Conservation (phyloP, 805 yeast genomes). For the Jamesozyma lodderae region DNA sequence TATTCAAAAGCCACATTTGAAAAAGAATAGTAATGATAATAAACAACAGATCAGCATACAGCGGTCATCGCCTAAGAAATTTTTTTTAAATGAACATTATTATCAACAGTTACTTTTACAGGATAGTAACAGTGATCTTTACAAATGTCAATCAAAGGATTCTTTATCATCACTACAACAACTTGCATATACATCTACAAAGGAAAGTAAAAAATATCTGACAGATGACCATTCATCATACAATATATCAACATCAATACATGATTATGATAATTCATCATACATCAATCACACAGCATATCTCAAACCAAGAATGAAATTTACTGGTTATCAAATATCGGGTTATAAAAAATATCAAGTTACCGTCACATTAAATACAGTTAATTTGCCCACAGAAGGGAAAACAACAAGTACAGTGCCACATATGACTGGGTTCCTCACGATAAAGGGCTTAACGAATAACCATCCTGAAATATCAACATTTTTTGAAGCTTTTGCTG, state of each 20-base stretch:
- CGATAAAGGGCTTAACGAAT: slow-evolving; percentile 59
- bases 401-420: slow-evolving; percentile 7
- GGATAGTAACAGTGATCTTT: slow-evolving; percentile 5
- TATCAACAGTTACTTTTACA: neutral
- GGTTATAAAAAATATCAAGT: slow-evolving; percentile 39
- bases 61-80: too few species aligned
- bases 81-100: neutral
- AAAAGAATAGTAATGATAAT: too few species aligned
- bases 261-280: neutral
- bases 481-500: slow-evolving; percentile 45
- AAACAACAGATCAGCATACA: too few species aligned
- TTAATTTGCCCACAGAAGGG: slow-evolving; percentile 35
- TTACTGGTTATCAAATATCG: slow-evolving; percentile 30
- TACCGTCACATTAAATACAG: slow-evolving; percentile 46
- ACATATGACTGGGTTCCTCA: slow-evolving; percentile 51
- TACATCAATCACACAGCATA: slow-evolving; percentile 11
- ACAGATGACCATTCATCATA: slow-evolving; percentile 9
- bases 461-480: slow-evolving; percentile 66
- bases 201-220: slow-evolving; percentile 8
- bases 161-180: slow-evolving; percentile 16
- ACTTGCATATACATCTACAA: neutral
- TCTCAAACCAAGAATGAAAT: slow-evolving; percentile 24
- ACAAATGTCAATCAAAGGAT: slow-evolving; percentile 20
- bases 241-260: neutral
- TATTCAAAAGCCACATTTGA: neutral